Percentiles rank a stretch among this genome's conserved stretches.
These are phyloP conservation scores for Echinosophora koreensis DNA, from an alignment of 306 rosid species.

Conservation along the genomic window DNA sequence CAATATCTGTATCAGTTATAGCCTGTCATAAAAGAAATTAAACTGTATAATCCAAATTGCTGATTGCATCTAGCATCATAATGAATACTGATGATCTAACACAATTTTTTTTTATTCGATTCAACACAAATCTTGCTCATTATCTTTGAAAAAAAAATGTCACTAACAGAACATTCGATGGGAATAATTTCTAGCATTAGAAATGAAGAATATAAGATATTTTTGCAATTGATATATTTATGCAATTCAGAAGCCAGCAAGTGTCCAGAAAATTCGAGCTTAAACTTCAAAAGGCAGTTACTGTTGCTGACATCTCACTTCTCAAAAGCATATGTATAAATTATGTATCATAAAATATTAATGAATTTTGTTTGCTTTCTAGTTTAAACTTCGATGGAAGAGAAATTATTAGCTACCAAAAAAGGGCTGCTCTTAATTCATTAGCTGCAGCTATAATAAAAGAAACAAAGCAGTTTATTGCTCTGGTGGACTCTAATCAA, in stretches of 20 bases:
- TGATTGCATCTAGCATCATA: too few relatives aligned
- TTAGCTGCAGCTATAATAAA: not conserved
- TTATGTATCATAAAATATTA: not conserved
- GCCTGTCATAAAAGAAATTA: slow-evolving; percentile 14
- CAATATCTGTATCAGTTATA: not conserved
- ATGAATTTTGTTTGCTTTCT: not conserved
- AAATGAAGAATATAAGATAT: not conserved
- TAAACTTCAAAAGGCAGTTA: too few relatives aligned
- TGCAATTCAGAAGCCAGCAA: slow-evolving; percentile 9
- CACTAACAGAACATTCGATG: not conserved
- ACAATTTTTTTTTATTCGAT: too few relatives aligned
- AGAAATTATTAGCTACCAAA: slow-evolving; percentile 6
- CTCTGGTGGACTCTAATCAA: not conserved
- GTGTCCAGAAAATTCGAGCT: not conserved
- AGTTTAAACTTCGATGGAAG: not conserved
- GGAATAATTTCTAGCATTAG: not conserved
- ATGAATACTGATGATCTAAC: too few relatives aligned
- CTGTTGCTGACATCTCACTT: too few relatives aligned
- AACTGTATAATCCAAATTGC: not conserved
- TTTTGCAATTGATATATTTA: not conserved
- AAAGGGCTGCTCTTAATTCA: not conserved
- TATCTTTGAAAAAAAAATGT: not conserved
- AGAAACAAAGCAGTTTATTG: not conserved
- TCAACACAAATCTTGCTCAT: not conserved
- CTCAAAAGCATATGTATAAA: too few relatives aligned